Percentiles rank a stretch among this genome's conserved stretches.
These are phyloP conservation scores for Rubus parviflorus DNA, from an alignment of 306 rosid species.

Conservation along the genomic window DNA sequence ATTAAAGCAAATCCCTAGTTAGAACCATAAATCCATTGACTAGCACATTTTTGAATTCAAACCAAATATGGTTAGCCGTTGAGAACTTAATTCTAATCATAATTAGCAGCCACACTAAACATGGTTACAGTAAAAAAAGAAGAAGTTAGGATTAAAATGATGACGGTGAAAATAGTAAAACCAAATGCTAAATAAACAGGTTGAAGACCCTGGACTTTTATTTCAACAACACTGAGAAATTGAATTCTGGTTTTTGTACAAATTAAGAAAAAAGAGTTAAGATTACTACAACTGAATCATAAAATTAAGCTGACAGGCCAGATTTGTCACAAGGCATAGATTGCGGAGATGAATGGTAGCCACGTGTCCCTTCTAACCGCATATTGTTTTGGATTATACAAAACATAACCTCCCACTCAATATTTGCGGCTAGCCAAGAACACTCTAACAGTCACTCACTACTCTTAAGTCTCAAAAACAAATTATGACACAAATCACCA, in stretches of 20 bases:
- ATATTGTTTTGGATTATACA: neutral
- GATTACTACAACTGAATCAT: neutral
- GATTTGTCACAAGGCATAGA: neutral
- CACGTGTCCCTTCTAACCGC: neutral
- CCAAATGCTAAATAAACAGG: neutral
- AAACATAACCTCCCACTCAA: constrained; percentile 11
- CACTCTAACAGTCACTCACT: constrained; percentile 1
- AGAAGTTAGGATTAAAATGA: no score
- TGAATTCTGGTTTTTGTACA: neutral
- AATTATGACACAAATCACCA: neutral
- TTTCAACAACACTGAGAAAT: neutral
- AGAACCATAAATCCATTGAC: constrained; percentile 5
- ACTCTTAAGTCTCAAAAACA: neutral
- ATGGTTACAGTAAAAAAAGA: neutral
- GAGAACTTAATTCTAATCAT: neutral
- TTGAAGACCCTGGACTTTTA: neutral
- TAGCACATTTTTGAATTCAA: constrained; percentile 3
- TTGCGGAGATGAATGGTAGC: neutral
- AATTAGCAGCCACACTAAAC: neutral
- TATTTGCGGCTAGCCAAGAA: constrained; percentile 23
- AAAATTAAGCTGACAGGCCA: neutral
- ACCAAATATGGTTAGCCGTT: neutral
- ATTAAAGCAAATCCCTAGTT: neutral
- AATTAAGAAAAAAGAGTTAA: neutral
- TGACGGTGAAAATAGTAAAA: no score